phyloP scores from a whole-genome alignment of 805 yeast genomes.

The Saturnispora hagleri region DNA sequence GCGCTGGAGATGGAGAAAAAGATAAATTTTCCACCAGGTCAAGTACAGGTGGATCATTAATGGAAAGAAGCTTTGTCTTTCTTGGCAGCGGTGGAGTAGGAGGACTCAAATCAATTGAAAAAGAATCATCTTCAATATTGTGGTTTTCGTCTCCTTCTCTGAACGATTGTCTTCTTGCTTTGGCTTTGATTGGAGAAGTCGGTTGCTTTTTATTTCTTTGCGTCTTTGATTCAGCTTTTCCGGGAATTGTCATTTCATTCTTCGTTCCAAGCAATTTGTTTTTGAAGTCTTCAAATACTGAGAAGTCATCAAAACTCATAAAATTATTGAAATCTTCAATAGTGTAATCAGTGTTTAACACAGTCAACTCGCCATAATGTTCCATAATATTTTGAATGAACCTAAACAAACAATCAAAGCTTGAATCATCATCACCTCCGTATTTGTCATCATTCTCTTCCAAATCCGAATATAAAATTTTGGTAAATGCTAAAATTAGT shows the following conservation, averaged over 20 bases:
- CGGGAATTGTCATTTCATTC: background rate
- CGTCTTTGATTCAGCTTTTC: background rate
- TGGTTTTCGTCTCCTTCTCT: background rate
- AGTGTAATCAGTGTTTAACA: conserved; percentile 12
- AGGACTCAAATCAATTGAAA: conserved; percentile 8
- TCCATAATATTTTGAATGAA: conserved; percentile 20
- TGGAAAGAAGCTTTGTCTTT: conserved; percentile 8
- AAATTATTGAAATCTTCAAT: conserved; percentile 19
- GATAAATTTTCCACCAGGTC: background rate
- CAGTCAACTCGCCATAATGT: conserved; percentile 15
- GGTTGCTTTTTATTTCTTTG: background rate
- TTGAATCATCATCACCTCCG: conserved; percentile 17
- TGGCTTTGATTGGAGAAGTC: conserved; percentile 8
- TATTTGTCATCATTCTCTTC: conserved; percentile 8
- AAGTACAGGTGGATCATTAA: background rate
- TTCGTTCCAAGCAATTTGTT: conserved; percentile 9
- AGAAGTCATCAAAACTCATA: conserved; percentile 20
- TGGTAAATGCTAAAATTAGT: conserved; percentile 26
- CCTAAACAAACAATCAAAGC: conserved; percentile 27
- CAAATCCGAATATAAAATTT: conserved; percentile 22
- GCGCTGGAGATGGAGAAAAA: conserved; percentile 1
- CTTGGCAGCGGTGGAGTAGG: conserved; percentile 16
- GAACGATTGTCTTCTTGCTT: background rate
- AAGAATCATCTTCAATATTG: background rate
- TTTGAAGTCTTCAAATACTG: conserved; percentile 20